A percentile compares a stretch with the other conserved stretches of the same genome.
These are phyloP conservation scores for Bifiguratus adelaidae DNA, from an alignment of 192 early-diverging fungal genomes.

Conservation along the genomic window DNA sequence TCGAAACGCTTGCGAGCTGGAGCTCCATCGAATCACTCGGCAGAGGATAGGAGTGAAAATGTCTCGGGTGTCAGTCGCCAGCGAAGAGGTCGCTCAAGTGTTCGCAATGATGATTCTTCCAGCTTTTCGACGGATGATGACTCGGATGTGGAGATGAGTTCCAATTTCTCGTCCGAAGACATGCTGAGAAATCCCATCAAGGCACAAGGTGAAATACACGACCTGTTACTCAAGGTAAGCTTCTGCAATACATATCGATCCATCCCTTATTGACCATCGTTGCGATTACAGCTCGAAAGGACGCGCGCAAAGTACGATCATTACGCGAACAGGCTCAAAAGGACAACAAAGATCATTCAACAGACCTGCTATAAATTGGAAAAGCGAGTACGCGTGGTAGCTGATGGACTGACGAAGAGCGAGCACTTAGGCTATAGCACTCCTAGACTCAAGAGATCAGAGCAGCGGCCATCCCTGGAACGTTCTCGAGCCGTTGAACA, in stretches of 20 bases:
- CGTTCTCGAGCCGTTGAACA: no score
- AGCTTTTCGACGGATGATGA: neutral
- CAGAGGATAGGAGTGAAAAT: no score
- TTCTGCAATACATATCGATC: neutral
- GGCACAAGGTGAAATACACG: neutral
- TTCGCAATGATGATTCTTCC: no score
- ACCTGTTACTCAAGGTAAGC: neutral
- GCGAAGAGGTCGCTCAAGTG: no score
- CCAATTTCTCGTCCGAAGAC: neutral
- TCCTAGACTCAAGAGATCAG: no score
- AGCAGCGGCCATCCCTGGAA: no score
- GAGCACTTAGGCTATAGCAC: no score
- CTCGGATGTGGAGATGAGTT: neutral
- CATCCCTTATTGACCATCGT: neutral
- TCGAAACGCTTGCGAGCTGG: neutral
- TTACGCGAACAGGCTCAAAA: neutral
- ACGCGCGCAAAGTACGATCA: neutral
- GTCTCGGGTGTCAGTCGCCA: no score
- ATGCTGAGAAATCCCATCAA: neutral
- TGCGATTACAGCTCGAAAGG: neutral
- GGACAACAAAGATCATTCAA: neutral
- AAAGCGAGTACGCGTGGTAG: neutral
- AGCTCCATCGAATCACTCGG: no score
- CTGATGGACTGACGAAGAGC: no score
- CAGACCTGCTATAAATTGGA: neutral